These are phyloP conservation scores for Naegleria gruberi DNA, from an alignment of 208 protist species.

Conservation along the genomic window DNA sequence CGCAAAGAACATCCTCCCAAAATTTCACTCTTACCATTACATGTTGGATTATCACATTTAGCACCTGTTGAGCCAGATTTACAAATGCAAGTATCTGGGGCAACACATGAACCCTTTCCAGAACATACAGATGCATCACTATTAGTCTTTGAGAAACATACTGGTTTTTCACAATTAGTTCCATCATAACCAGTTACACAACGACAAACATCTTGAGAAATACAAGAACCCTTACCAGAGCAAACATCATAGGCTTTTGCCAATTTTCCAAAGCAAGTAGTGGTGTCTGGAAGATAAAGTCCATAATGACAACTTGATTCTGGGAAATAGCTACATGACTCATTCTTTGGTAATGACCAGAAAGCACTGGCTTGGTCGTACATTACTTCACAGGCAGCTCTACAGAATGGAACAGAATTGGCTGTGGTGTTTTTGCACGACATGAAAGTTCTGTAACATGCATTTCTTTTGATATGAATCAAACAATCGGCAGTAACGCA, in stretches of 20 bases:
- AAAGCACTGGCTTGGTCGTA: too few species aligned
- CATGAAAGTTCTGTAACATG: too few species aligned
- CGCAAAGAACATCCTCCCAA: not conserved
- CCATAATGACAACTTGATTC: not conserved
- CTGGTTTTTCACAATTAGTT: not conserved
- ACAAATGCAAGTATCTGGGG: not conserved
- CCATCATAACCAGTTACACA: not conserved
- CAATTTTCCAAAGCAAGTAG: not conserved
- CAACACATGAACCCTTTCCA: not conserved
- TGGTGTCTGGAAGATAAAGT: not conserved
- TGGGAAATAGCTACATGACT: not conserved
- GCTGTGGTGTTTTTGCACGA: too few species aligned
- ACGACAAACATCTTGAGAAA: not conserved
- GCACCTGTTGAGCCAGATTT: not conserved
- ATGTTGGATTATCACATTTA: not conserved
- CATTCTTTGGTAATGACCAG: too few species aligned
- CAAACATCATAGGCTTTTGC: not conserved
- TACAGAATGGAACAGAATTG: too few species aligned
- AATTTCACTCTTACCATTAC: not conserved
- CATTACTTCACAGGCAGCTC: too few species aligned
- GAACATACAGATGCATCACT: not conserved
- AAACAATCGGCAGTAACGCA: too few species aligned
- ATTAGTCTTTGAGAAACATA: not conserved
- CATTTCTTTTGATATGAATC: too few species aligned
- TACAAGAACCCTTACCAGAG: not conserved